Base-by-base conservation (phyloP, 495 filamentous ascomycete genomes). In the Aspergillus baeticus region DNA sequence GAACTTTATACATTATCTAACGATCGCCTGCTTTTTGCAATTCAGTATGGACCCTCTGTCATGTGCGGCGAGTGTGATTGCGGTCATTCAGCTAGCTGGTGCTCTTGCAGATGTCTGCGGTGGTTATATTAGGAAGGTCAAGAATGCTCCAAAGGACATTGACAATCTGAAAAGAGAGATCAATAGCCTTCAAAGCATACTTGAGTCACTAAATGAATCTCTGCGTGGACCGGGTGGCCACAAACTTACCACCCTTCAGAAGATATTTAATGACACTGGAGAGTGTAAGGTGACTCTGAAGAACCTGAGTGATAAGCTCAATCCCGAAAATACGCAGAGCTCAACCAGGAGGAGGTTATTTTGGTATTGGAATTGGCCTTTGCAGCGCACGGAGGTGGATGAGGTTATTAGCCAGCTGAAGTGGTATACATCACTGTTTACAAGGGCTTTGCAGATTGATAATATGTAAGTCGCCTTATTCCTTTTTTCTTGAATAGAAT, bases 61-160 rank as follows among this genome's bases (percentile, higher is more conserved):
- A 37, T 58, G 45, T 43, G 65, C 62, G 43, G 62, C 67, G 34
- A 72, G 66, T 52, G 61, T 72, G 45, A 64, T 74, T 23, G 69
- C 70, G 8, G 64, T 75, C 10, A 60, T 77, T 37, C 57, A 74
- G 37, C 51, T 72, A 23, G 61, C 72, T 10, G 54, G 52, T 14
- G 63, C 60, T 52, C 49, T 74, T 44, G 52, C 47, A 11, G 50
- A 57, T 8, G 46, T 71, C n/a, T 74, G 66, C 51, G 57, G 60
- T 21, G 45, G 59, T 29, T 73, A 73, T 53, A 53, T 57, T 22
- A 61, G 62, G 13, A 58, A 63, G 5, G 70, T 70, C 26, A 67
- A 66, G 51, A 59, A 67, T 49, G 67, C 71, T 23, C 59, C 45
- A 54, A 35, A 67, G 11, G 67, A 76, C 39, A 70, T 73, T 58